These are phyloP conservation scores for Penicillium silybi DNA, from an alignment of 495 filamentous ascomycete species.

Conservation along the genomic window DNA sequence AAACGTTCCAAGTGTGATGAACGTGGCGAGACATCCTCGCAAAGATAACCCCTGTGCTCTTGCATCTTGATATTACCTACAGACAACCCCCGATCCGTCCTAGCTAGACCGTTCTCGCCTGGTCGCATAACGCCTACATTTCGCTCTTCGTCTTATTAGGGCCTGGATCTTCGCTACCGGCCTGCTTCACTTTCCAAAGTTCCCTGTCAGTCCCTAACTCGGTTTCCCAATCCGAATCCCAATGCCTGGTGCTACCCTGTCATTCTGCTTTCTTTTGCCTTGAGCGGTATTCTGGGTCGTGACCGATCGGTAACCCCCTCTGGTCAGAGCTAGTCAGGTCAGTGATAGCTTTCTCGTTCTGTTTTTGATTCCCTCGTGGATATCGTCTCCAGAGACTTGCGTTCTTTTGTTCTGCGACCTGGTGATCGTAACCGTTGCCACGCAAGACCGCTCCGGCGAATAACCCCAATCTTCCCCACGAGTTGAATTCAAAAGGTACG, in stretches of 20 bases:
- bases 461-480: not conserved
- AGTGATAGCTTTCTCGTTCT: constrained; percentile 9
- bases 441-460: not conserved
- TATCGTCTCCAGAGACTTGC: not conserved
- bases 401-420: not conserved
- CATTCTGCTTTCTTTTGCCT: constrained; percentile 11
- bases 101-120: constrained; percentile 10
- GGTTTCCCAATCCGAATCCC: constrained; percentile 1
- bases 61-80: constrained; percentile 13
- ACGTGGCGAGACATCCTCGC: constrained; percentile 14
- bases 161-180: constrained; percentile 16
- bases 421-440: not conserved
- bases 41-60: constrained; percentile 6
- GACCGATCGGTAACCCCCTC: constrained; percentile 15
- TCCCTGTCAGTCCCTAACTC: constrained; percentile 16
- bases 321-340: constrained; percentile 17
- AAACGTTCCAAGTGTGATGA: constrained; percentile 24
- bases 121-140: constrained; percentile 17
- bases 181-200: constrained; percentile 4
- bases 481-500: not conserved
- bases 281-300: constrained; percentile 21
- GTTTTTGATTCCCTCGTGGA: not conserved
- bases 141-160: constrained; percentile 17
- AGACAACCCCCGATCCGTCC: constrained; percentile 3
- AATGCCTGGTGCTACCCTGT: constrained; percentile 20